Evolutionary conservation across 306 rosid genomes (phyloP).

Genomic region (Lotus japonicus): DNA sequence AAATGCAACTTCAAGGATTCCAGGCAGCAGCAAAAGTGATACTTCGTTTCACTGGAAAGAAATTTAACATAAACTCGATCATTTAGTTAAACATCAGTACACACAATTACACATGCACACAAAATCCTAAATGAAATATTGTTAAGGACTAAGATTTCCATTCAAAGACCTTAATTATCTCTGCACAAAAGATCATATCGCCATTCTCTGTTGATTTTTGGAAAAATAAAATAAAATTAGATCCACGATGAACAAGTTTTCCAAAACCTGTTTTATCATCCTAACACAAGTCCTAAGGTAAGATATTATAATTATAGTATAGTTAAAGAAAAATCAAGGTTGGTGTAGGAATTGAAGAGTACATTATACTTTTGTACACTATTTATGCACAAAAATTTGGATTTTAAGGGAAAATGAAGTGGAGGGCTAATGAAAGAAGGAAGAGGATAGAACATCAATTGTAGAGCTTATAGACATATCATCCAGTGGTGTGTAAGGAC

Average conservation of each 20-base stretch:
- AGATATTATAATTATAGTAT: not conserved
- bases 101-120: not conserved
- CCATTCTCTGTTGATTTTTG: not conserved
- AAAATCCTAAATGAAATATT: not conserved
- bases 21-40: not conserved
- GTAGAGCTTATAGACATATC: not conserved
- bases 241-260: not conserved
- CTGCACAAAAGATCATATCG: not conserved
- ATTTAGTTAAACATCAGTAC: not conserved
- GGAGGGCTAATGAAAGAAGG: not conserved
- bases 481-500: not conserved
- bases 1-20: not conserved
- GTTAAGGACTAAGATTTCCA: not conserved
- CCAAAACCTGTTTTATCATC: not conserved
- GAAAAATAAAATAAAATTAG: not conserved
- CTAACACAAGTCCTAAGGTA: not conserved
- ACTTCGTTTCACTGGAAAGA: not conserved
- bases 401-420: not conserved
- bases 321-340: not conserved
- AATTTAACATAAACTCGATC: not conserved
- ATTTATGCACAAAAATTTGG: not conserved
- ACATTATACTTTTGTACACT: not conserved
- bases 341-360: not conserved
- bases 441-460: not conserved
- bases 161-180: not conserved